A percentile compares a stretch with the other conserved stretches of the same genome.
Conservation (phyloP, 2,329 filamentous ascomycete genomes). For the Metarhizium humberi region DNA sequence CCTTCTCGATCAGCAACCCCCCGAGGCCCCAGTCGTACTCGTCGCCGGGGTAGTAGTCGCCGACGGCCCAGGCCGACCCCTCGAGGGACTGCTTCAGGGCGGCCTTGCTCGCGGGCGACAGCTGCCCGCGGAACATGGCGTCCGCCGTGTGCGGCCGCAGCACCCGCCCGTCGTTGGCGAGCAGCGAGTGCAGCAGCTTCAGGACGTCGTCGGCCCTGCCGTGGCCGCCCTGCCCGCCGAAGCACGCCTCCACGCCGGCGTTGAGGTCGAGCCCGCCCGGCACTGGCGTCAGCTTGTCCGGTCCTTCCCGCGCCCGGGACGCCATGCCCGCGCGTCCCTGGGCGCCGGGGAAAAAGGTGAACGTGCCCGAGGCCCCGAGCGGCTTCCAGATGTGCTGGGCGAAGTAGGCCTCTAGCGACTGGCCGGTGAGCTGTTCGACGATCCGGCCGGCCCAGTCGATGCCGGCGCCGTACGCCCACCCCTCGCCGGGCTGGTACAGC, state of each 20-base stretch:
- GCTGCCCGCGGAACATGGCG: too few species aligned
- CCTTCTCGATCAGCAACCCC: too few species aligned
- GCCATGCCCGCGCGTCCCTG: too few species aligned
- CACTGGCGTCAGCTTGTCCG: too few species aligned
- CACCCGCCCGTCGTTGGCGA: not conserved
- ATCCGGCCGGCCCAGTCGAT: constrained; percentile 19
- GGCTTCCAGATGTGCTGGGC: not conserved
- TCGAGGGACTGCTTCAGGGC: too few species aligned
- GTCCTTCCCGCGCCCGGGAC: too few species aligned
- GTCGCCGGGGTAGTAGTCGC: too few species aligned
- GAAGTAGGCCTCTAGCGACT: constrained; percentile 6
- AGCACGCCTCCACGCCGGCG: not conserved
- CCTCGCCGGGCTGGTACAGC: constrained; percentile 18
- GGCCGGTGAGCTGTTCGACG: not conserved
- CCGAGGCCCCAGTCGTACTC: too few species aligned
- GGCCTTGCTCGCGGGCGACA: too few species aligned
- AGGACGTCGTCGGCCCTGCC: not conserved
- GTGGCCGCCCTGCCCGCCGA: not conserved
- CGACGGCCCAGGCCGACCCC: too few species aligned
- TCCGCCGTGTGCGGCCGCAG: too few species aligned
- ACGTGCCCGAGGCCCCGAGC: not conserved
- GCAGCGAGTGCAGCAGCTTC: not conserved
- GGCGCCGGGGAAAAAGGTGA: not conserved
- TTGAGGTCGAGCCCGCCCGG: too few species aligned
- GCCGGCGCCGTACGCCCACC: constrained; percentile 20